Evolutionary conservation across 2,329 filamentous ascomycete genomes (phyloP).

Genomic region (Polychaeton citri): DNA sequence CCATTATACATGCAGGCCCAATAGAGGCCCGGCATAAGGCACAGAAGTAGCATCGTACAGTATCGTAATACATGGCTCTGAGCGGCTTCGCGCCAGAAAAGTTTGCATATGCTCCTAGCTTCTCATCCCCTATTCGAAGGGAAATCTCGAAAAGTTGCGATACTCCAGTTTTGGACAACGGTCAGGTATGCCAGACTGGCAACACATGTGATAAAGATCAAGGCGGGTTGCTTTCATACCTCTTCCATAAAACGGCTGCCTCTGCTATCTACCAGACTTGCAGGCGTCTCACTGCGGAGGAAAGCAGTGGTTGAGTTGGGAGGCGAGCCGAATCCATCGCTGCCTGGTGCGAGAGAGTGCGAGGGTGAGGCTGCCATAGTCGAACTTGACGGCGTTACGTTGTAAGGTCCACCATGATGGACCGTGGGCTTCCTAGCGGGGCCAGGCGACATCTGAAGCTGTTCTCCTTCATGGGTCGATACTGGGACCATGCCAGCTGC

Average conservation of each 20-base stretch:
- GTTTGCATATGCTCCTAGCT: too few relatives aligned
- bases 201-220: too few relatives aligned
- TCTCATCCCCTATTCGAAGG: too few relatives aligned
- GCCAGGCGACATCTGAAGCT: conserved; percentile 19
- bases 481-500: conserved; percentile 5
- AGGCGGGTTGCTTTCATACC: conserved; percentile 9
- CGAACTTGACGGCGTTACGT: conserved; percentile 6
- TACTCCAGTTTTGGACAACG: too few relatives aligned
- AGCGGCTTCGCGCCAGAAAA: too few relatives aligned
- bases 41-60: too few relatives aligned
- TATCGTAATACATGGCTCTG: too few relatives aligned
- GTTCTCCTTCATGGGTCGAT: conserved; percentile 5
- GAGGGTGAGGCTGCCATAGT: conserved; percentile 1
- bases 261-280: conserved; percentile 7
- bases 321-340: conserved; percentile 7
- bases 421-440: conserved; percentile 20
- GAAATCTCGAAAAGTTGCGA: too few relatives aligned
- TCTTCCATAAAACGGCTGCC: conserved; percentile 15
- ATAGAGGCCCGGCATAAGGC: too few relatives aligned
- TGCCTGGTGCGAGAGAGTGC: conserved; percentile 4
- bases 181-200: too few relatives aligned
- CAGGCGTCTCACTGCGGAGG: conserved; percentile 7
- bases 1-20: too few relatives aligned
- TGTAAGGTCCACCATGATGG: conserved; percentile 18
- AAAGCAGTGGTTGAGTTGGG: conserved; percentile 3